Evolutionary conservation across 1,284 basidiomycete genomes (phyloP).

Genomic region (Puccinia polysora): DNA sequence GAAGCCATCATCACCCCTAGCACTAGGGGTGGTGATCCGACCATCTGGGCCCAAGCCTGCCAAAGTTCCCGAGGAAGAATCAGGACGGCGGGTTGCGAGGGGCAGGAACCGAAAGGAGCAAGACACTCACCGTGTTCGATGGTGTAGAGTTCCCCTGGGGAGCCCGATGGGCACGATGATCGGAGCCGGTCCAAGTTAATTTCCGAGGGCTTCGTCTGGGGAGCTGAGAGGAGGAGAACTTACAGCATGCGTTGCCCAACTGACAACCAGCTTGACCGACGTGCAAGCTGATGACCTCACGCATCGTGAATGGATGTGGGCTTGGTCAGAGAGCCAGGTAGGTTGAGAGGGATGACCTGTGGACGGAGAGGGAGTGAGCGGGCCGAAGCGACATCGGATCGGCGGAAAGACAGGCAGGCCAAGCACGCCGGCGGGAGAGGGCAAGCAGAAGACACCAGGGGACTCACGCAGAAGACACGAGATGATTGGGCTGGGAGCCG

Average conservation of each 20-base stretch:
- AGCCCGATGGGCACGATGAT: neutral
- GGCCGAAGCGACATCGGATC: neutral
- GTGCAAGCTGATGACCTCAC: conserved; percentile 81
- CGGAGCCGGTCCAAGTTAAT: no score
- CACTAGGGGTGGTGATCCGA: conserved; percentile 71
- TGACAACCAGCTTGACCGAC: conserved; percentile 94
- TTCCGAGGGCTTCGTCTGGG: no score
- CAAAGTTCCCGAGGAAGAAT: neutral
- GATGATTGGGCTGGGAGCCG: no score
- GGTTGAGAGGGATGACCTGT: neutral
- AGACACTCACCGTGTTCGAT: conserved; percentile 28
- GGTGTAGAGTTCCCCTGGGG: conserved; percentile 34
- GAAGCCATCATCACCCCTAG: conserved; percentile 79
- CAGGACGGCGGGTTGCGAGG: neutral
- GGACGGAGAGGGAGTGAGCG: neutral
- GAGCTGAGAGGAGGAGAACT: neutral
- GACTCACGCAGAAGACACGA: neutral
- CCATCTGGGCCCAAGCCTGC: conserved; percentile 85
- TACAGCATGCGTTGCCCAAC: conserved; percentile 47
- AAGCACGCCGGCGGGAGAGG: neutral
- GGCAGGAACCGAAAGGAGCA: neutral
- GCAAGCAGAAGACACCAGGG: neutral
- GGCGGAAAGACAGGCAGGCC: neutral
- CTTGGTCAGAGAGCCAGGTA: neutral
- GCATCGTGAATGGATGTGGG: neutral